Base-by-base conservation (phyloP, 2,329 filamentous ascomycete genomes). In the Orbilia brochopaga region DNA sequence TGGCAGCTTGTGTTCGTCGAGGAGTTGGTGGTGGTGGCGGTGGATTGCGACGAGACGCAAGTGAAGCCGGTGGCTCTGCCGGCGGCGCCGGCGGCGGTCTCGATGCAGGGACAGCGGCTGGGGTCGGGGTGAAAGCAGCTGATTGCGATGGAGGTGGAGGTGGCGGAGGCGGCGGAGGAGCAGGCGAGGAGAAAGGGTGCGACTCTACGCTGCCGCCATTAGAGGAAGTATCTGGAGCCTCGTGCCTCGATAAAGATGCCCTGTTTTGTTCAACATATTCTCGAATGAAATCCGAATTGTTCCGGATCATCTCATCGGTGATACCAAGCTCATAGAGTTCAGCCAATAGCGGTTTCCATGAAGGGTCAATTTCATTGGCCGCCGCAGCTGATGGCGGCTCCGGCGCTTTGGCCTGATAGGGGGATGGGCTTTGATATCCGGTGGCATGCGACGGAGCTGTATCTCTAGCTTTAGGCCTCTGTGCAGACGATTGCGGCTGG, bases 381-480 rank as follows among this genome's bases (percentile, higher is more conserved):
- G 82, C 46, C 8, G 81, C 21, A 83, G 81, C 37, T 42, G 37
- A 21, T 78, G 78, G 70, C 78, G 79, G 42, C 76, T 78, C 80
- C 78, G 23, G 76, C 57, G 46, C 66, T 53, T 24, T 76, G 6
- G 13, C 42, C 24, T 35, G 46, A 10, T 32, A 35, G 3, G 35
- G 13, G 7, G 58, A 77, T 76, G 30, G 80, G 77, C 23, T 81
- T 80, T 7, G 81, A 79, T 62, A 80, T 79, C n/a, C 80, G 81
- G 72, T 81, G 80, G 2, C 82, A 83, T 60, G 81, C 86, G 76
- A 96, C 96, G 0, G 90, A 88, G 35, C 90, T 93, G 74, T 87
- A 84, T 79, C 83, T 87, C 1, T 92, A 97, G 74, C 88, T 87
- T 82, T 95, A 95, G 81, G 89, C 93, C 53, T 57, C 24, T 69